A percentile compares a stretch with the other conserved stretches of the same genome.
Evolutionary conservation across 495 filamentous ascomycete species (phyloP).

Genomic region (Penicillium soppii): DNA sequence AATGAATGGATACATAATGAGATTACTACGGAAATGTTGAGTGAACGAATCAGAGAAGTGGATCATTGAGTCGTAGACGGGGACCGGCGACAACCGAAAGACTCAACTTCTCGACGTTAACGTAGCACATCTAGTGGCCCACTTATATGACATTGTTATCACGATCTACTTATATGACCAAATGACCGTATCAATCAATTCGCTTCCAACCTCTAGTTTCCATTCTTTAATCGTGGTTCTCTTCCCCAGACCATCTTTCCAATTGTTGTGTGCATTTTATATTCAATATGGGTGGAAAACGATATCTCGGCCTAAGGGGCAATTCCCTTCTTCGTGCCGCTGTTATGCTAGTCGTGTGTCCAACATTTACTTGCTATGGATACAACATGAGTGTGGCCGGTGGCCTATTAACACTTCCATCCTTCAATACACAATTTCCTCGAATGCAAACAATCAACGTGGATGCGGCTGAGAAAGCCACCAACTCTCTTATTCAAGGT

Average conservation of each 20-base stretch:
- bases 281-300: constrained; percentile 20
- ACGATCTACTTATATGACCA: background rate
- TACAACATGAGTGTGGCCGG: constrained; percentile 52
- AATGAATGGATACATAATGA: background rate
- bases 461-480: constrained; percentile 23
- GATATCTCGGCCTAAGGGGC: constrained; percentile 38
- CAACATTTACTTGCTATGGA: constrained; percentile 52
- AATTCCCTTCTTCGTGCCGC: constrained; percentile 33
- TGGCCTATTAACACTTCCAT: constrained; percentile 37
- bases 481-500: constrained; percentile 46
- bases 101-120: background rate
- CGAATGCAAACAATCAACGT: constrained; percentile 52
- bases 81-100: background rate
- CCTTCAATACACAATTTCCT: constrained; percentile 49
- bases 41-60: background rate
- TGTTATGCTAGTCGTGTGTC: constrained; percentile 39
- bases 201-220: background rate
- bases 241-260: too few relatives aligned
- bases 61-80: background rate
- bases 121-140: background rate
- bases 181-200: background rate
- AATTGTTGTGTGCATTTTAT: constrained; percentile 6
- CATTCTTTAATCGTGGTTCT: background rate
- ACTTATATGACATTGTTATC: background rate
- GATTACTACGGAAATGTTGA: background rate